These are phyloP conservation scores for Pleurotus djamor DNA, from an alignment of 768 basidiomycete genomes.

Conservation along the genomic window DNA sequence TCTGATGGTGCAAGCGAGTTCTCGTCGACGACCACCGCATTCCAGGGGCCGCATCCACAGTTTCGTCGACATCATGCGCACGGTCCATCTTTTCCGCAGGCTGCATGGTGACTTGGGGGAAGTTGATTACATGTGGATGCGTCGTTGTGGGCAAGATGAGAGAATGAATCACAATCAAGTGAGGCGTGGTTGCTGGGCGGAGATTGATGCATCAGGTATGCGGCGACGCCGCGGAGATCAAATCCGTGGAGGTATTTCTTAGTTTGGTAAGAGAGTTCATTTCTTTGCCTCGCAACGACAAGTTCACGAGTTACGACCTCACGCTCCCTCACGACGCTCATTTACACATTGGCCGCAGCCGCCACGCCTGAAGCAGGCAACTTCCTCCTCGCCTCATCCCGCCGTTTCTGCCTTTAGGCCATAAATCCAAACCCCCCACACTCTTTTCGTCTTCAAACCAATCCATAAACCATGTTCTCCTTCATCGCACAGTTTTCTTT, in stretches of 20 bases:
- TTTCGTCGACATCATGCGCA: too few species aligned
- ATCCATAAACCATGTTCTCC: neutral
- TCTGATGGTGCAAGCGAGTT: too few species aligned
- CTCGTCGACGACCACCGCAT: too few species aligned
- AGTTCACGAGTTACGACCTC: conserved; percentile 8
- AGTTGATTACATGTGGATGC: too few species aligned
- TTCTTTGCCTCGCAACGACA: conserved; percentile 6
- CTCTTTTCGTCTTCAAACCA: neutral
- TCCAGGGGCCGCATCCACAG: too few species aligned
- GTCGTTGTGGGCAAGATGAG: too few species aligned
- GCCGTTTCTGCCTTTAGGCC: neutral
- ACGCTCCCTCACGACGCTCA: conserved; percentile 6
- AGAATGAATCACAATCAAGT: too few species aligned
- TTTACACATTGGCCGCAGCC: neutral
- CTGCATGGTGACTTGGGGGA: too few species aligned
- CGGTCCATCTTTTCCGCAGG: too few species aligned
- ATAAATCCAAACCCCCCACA: neutral
- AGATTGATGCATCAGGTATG: too few species aligned
- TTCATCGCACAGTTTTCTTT: neutral
- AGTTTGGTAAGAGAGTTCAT: neutral
- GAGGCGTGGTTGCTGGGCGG: too few species aligned
- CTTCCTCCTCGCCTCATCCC: neutral
- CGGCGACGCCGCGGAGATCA: neutral
- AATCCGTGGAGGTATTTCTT: neutral
- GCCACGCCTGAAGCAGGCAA: neutral